Conservation (phyloP, 2,329 filamentous ascomycete genomes). For the Xylariaceae sp. region DNA sequence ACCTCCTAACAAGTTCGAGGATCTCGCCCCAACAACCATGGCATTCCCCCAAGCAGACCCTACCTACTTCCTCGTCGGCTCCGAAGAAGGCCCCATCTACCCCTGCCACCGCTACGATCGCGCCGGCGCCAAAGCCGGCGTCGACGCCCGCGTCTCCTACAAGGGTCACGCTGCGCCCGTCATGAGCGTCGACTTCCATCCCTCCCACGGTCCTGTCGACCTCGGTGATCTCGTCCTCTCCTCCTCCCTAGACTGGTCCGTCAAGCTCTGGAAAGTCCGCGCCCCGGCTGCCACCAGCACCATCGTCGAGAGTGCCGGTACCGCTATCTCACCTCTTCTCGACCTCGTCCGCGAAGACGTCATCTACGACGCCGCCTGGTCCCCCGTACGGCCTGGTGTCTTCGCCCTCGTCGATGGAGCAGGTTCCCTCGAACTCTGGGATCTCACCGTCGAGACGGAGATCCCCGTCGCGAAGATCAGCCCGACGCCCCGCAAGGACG, state of each 20-base stretch:
- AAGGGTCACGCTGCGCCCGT: conserved; percentile 87
- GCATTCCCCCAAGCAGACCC: conserved; percentile 93
- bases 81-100: conserved; percentile 93
- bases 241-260: conserved; percentile 93
- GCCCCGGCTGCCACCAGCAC: conserved; percentile 69
- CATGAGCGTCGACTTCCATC: conserved; percentile 95
- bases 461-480: conserved; percentile 79
- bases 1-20: conserved; percentile 82
- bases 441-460: conserved; percentile 86
- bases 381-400: conserved; percentile 85
- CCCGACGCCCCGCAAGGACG: conserved; percentile 59
- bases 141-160: conserved; percentile 84
- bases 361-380: conserved; percentile 95
- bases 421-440: conserved; percentile 90
- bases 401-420: conserved; percentile 93
- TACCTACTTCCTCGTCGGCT: conserved; percentile 95
- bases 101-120: conserved; percentile 96
- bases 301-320: conserved; percentile 42
- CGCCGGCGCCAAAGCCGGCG: conserved; percentile 91
- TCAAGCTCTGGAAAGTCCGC: conserved; percentile 93
- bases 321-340: conserved; percentile 65
- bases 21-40: conserved; percentile 89
- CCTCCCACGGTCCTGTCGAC: conserved; percentile 84
- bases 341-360: conserved; percentile 93
- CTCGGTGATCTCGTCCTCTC: conserved; percentile 89